Evolutionary conservation across 192 early-diverging fungal genomes (phyloP), one percentile per base, ranked within the genome.

Genomic region (Backusella australiensis): DNA sequence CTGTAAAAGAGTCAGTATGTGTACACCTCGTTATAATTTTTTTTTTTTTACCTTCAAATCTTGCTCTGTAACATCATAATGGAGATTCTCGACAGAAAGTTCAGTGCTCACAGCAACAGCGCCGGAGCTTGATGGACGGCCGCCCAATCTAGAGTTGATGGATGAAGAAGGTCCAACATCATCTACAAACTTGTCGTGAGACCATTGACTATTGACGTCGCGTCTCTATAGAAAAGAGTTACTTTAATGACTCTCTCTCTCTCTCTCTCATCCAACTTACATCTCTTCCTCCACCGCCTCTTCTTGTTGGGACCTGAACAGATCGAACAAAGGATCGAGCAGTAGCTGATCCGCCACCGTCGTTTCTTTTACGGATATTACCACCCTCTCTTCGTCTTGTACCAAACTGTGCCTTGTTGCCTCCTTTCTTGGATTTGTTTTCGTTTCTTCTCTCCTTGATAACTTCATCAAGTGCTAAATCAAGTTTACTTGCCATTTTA

Each of bases 1-100:
- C 86, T 87, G 1, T 23, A n/a, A 56, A 41, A 34, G 21, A 26
- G 38, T 39, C 38, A 39, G 7, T 12, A 39, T 12, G 32, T 32
- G 32, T 32, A 3, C 2, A 32, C 32, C 29, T 32, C 29, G 29
- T 32, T 32, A 32, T 32, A 32, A 32, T 1, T 32, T 32, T 1
- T 32, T 1, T 32, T 32, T 12, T 15, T 12, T 19, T 77, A 89
- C 88, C 77, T 85, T 73, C 44, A 89, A 75, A 71, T 89, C 88
- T 32, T 84, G 78, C 81, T 87, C 79, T 19, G 88, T 89, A 15
- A 89, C 88, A 72, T 87, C 82, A 73, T 89, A 89, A 70, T 86
- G 85, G 68, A 89, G 46, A 69, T 89, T 89, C 71, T 89, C 88
- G 15, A 89, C 84, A n/a, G 23, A 34, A 44, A 81, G 38, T 23